Percentiles rank a stretch among this genome's conserved stretches.
phyloP scores from a whole-genome alignment of 2,329 filamentous ascomycete species.

The Fusarium robinianum region DNA sequence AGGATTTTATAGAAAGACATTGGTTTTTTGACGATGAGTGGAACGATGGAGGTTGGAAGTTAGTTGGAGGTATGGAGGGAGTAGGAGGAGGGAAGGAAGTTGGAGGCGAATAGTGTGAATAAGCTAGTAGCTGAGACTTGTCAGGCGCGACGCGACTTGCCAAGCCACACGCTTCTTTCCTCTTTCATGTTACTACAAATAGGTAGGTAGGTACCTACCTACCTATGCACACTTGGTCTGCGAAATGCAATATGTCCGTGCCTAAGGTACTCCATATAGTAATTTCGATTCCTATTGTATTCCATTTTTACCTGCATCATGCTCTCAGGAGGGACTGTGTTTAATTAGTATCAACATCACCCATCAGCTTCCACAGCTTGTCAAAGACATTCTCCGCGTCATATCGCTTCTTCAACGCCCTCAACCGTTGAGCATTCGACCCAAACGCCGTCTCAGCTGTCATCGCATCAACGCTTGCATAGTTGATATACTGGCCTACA shows the following conservation, averaged over 20 bases:
- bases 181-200: no score
- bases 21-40: neutral
- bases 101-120: no score
- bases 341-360: slow-evolving; percentile 24
- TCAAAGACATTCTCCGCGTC: slow-evolving; percentile 30
- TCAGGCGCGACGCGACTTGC: slow-evolving; percentile 21
- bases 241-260: no score
- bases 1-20: fast-evolving
- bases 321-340: no score
- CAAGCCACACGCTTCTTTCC: slow-evolving; percentile 18
- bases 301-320: no score
- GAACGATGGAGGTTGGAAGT: neutral
- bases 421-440: slow-evolving; percentile 21
- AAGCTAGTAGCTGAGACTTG: no score
- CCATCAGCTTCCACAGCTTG: slow-evolving; percentile 30
- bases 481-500: slow-evolving; percentile 29
- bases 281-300: no score
- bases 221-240: no score
- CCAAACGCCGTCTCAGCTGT: slow-evolving; percentile 30
- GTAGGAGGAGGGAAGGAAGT: slow-evolving; percentile 4
- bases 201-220: no score
- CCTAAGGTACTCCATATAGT: no score
- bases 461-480: slow-evolving; percentile 18
- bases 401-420: slow-evolving; percentile 26
- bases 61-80: neutral